A percentile compares a stretch with the other conserved stretches of the same genome.
Conservation (phyloP, 768 basidiomycete genomes). For the Hortiboletus campestris region DNA sequence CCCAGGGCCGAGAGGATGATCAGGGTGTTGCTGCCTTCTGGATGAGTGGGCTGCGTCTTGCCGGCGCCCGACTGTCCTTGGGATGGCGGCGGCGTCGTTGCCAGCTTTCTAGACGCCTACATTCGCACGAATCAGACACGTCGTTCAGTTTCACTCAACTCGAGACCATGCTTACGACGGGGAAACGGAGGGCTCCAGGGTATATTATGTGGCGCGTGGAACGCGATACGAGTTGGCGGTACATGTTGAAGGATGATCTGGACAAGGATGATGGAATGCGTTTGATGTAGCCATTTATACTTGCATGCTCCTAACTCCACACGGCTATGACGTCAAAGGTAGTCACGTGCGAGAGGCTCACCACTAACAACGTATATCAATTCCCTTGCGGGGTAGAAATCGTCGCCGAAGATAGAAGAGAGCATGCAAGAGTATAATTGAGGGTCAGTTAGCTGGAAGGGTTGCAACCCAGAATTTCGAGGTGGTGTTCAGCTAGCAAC, state of each 20-base stretch:
- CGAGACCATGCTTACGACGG: slow-evolving; percentile 7
- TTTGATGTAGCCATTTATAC: neutral
- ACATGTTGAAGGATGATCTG: slow-evolving; percentile 10
- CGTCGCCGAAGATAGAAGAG: too few species aligned
- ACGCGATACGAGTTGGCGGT: slow-evolving; percentile 11
- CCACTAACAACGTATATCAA: too few species aligned
- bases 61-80: slow-evolving; percentile 3
- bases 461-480: too few species aligned
- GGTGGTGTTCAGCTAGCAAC: too few species aligned
- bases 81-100: slow-evolving; percentile 14
- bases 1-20: slow-evolving; percentile 33
- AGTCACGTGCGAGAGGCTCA: neutral
- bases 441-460: too few species aligned
- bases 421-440: too few species aligned
- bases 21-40: slow-evolving; percentile 24
- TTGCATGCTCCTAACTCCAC: neutral
- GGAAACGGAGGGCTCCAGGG: neutral
- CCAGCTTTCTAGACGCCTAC: slow-evolving; percentile 13
- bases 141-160: neutral
- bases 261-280: neutral
- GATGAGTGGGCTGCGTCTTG: neutral
- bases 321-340: neutral
- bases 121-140: neutral
- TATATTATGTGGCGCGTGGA: slow-evolving; percentile 11
- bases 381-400: too few species aligned